Conservation (phyloP, 352 stramenopile genomes). For the Halophytophthora batemanensis region DNA sequence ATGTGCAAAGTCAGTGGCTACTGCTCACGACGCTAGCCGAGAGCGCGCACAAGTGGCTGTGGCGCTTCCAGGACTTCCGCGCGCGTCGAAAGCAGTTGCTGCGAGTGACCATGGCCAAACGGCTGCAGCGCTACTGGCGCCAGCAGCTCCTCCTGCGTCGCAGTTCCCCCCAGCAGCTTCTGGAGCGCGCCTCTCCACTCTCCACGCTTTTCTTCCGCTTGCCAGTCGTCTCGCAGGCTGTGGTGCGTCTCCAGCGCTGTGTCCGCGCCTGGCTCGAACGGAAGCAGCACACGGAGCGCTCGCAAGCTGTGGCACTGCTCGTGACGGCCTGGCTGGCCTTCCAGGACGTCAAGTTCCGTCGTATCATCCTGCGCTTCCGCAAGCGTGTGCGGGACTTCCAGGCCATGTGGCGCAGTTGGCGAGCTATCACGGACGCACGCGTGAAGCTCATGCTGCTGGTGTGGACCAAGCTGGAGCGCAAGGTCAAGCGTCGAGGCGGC, state of each 20-base stretch:
- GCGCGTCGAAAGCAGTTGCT: conserved; percentile 30
- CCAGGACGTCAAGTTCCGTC: conserved; percentile 81
- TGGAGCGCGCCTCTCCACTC: conserved; percentile 17
- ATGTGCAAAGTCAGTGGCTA: conserved; percentile 59
- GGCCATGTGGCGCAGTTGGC: conserved; percentile 67
- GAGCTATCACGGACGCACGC: conserved; percentile 64
- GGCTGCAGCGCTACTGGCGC: conserved; percentile 57
- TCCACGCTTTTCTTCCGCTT: conserved; percentile 48
- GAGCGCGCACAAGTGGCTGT: conserved; percentile 33
- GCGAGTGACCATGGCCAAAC: conserved; percentile 45
- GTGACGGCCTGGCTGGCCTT: conserved; percentile 78
- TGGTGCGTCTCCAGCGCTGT: conserved; percentile 34
- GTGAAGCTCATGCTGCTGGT: conserved; percentile 69
- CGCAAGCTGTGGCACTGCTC: conserved; percentile 40
- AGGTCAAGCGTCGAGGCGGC: conserved; percentile 43
- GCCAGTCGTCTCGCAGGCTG: conserved; percentile 41
- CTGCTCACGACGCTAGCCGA: conserved; percentile 38
- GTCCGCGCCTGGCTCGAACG: conserved; percentile 40
- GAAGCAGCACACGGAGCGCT: conserved; percentile 20
- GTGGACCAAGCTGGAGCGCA: conserved; percentile 64
- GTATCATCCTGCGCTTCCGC: conserved; percentile 72
- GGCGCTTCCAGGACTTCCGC: conserved; percentile 43
- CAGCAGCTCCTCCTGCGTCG: conserved; percentile 21
- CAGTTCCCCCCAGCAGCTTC: conserved; percentile 20
- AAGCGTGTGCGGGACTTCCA: conserved; percentile 76